These are phyloP conservation scores for Colletotrichum spaethianum DNA, from an alignment of 2,329 filamentous ascomycete genomes.

Conservation along the genomic window DNA sequence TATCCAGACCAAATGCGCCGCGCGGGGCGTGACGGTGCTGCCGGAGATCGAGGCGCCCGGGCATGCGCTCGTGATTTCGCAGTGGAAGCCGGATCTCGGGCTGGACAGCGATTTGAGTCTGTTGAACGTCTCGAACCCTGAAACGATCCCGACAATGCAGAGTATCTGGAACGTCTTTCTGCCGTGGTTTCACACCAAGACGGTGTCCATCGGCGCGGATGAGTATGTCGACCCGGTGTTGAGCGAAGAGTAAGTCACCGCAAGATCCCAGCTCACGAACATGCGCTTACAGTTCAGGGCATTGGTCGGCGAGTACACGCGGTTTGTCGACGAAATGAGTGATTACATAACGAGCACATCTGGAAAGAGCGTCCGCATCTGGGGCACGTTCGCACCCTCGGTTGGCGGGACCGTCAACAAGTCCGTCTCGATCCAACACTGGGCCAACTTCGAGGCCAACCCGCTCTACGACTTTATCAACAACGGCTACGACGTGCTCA, in stretches of 20 bases:
- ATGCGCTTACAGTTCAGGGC: conserved; percentile 4
- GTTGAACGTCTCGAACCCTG: conserved; percentile 60
- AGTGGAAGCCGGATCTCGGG: conserved; percentile 71
- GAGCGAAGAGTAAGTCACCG: conserved; percentile 46
- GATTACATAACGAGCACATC: conserved; percentile 60
- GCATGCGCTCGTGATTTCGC: conserved; percentile 68
- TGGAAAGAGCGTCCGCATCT: conserved; percentile 53
- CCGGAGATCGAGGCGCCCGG: conserved; percentile 74
- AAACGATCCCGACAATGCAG: conserved; percentile 66
- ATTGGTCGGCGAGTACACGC: conserved; percentile 63
- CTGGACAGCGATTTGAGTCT: conserved; percentile 62
- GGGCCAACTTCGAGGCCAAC: conserved; percentile 45
- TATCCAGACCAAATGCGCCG: conserved; percentile 66
- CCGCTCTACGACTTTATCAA: conserved; percentile 43
- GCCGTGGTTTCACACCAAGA: conserved; percentile 69
- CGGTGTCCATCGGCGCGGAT: conserved; percentile 69
- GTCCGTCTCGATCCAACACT: conserved; percentile 55
- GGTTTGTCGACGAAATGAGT: conserved; percentile 61
- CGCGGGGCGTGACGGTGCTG: conserved; percentile 69
- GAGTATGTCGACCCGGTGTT: conserved; percentile 61
- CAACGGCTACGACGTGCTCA: conserved; percentile 45
- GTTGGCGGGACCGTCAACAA: conserved; percentile 32
- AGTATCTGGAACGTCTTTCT: conserved; percentile 67
- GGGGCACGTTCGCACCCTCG: conserved; percentile 59
- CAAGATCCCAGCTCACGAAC: fast-evolving